These are phyloP conservation scores for Ogataea paradorogensis DNA, from an alignment of 805 yeast genomes.

Conservation along the genomic window DNA sequence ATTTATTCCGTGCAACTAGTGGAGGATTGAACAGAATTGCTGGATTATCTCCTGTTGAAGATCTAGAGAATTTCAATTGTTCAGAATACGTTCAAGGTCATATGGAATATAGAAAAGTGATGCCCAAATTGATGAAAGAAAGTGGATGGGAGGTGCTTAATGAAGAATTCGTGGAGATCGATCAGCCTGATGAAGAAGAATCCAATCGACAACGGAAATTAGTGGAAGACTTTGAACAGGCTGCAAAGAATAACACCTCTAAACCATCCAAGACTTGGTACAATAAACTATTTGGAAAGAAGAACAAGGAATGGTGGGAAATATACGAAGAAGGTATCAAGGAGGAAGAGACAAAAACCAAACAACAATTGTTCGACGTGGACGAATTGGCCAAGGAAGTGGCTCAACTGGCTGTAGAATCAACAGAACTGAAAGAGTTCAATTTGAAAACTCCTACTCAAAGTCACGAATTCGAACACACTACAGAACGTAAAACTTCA, in stretches of 20 bases:
- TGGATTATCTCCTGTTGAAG: constrained; percentile 77
- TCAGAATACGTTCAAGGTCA: constrained; percentile 89
- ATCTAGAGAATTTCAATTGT: constrained; percentile 83
- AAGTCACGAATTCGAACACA: constrained; percentile 1
- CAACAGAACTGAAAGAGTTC: constrained; percentile 23
- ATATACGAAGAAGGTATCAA: constrained; percentile 41
- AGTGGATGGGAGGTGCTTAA: constrained; percentile 78
- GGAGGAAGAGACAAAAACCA: constrained; percentile 27
- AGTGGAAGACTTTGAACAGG: constrained; percentile 82
- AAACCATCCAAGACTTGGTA: constrained; percentile 46
- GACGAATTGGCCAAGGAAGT: constrained; percentile 43
- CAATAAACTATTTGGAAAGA: constrained; percentile 41
- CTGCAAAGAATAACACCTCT: constrained; percentile 48
- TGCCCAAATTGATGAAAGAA: constrained; percentile 72
- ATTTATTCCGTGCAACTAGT: constrained; percentile 89
- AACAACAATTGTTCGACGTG: constrained; percentile 41
- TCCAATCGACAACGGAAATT: constrained; percentile 79
- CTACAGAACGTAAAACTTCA: background rate
- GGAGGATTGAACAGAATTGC: constrained; percentile 93
- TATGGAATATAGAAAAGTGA: constrained; percentile 93
- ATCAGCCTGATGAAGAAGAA: constrained; percentile 90
- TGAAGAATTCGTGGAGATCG: constrained; percentile 93
- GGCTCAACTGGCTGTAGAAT: constrained; percentile 40
- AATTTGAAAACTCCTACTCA: constrained; percentile 14
- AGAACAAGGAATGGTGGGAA: constrained; percentile 57